phyloP scores from a whole-genome alignment of 2,329 filamentous ascomycete genomes.

The Thyridium curvatum region DNA sequence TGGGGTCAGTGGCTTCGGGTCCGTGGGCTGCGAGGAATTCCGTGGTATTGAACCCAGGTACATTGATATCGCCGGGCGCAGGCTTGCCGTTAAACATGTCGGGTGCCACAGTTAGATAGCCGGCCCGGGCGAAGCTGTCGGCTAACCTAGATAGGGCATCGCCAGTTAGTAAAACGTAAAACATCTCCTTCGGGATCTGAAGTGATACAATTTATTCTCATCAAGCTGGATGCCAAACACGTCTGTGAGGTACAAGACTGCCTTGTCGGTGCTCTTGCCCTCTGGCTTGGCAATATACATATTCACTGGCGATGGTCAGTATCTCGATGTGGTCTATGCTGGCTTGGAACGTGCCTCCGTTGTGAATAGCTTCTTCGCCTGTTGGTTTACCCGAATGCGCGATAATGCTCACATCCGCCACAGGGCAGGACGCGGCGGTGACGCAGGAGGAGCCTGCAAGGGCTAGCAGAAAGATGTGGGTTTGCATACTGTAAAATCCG shows the following conservation, averaged over 20 bases:
- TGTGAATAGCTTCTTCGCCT: constrained; percentile 10
- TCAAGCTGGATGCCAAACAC: not conserved
- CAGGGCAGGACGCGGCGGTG: constrained; percentile 1
- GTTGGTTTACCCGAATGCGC: constrained; percentile 10
- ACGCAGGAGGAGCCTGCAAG: too few species aligned
- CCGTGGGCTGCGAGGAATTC: constrained; percentile 33
- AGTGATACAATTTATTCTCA: not conserved
- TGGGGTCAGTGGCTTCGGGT: constrained; percentile 31
- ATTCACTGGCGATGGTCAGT: not conserved
- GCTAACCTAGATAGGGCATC: constrained; percentile 15
- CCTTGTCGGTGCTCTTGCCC: not conserved
- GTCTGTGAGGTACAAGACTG: not conserved
- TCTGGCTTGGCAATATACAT: not conserved
- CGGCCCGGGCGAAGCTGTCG: constrained; percentile 27
- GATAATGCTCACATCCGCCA: constrained; percentile 10
- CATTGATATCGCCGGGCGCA: constrained; percentile 18
- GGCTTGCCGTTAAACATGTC: constrained; percentile 25
- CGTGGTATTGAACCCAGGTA: constrained; percentile 25
- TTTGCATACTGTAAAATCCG: too few species aligned
- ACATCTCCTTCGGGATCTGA: not conserved
- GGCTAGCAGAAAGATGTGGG: too few species aligned
- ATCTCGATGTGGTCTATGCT: not conserved
- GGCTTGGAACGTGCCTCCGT: constrained; percentile 7
- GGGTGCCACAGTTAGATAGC: constrained; percentile 24
- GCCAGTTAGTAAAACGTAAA: not conserved